Conservation (phyloP, 78 protist species). For the Diacronema lutheri region DNA sequence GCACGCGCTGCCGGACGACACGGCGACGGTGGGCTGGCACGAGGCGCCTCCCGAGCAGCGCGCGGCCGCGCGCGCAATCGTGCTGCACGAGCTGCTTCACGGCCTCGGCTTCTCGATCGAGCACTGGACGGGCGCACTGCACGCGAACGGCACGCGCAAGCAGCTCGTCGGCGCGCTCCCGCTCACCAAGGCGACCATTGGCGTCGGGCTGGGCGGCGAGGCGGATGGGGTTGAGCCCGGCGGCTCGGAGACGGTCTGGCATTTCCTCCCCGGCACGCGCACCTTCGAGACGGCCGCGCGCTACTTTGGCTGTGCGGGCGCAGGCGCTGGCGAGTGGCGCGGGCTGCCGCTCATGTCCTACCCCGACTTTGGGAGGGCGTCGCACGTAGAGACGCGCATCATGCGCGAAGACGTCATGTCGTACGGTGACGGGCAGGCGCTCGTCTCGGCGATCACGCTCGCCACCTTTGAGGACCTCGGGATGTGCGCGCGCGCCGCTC, state of each 20-base stretch:
- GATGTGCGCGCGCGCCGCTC: no score
- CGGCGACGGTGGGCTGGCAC: not conserved
- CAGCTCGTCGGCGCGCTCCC: not conserved
- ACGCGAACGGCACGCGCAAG: not conserved
- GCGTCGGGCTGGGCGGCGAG: no score
- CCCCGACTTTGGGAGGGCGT: not conserved
- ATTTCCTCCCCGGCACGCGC: not conserved
- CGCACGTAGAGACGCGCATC: slow-evolving; percentile 15
- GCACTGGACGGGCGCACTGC: not conserved
- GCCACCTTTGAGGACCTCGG: slow-evolving; percentile 16
- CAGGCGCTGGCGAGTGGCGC: not conserved
- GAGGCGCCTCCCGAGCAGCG: not conserved
- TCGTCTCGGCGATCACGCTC: not conserved
- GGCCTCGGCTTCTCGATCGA: not conserved
- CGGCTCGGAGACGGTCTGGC: not conserved
- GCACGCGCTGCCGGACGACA: not conserved
- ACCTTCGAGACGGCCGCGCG: not conserved
- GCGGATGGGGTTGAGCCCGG: not conserved
- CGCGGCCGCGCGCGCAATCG: not conserved
- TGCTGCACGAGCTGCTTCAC: not conserved
- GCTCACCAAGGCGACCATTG: no score
- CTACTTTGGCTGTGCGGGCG: not conserved
- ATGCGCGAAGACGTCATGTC: slow-evolving; percentile 20
- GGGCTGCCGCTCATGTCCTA: not conserved
- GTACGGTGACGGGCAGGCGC: not conserved